Conservation (phyloP, 2,329 filamentous ascomycete genomes). For the Thelonectria olida region DNA sequence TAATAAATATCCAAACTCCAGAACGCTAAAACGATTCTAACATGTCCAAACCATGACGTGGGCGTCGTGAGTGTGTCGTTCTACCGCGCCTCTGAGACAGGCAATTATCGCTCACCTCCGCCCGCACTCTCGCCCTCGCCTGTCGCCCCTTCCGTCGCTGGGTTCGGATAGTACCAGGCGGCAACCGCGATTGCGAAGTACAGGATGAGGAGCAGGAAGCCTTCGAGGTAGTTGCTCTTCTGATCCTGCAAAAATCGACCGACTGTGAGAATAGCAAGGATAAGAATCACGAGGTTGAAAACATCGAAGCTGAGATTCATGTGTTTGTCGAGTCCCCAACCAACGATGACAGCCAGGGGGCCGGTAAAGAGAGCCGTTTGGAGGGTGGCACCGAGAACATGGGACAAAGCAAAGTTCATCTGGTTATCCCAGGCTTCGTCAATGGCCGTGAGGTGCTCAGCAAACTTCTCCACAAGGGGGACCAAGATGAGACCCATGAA, state of each 20-base stretch:
- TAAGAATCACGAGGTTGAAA: conserved; percentile 84
- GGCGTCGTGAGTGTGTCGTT: background rate
- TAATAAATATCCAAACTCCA: background rate
- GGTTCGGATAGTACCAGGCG: conserved; percentile 64
- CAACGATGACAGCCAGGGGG: conserved; percentile 83
- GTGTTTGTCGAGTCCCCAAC: conserved; percentile 76
- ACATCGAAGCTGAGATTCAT: conserved; percentile 88
- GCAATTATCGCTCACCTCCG: background rate
- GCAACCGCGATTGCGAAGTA: conserved; percentile 69
- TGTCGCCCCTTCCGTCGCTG: background rate
- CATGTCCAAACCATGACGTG: background rate
- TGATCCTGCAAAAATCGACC: conserved; percentile 88
- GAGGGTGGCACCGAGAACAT: conserved; percentile 86
- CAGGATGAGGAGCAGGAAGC: conserved; percentile 77
- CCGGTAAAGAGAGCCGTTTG: conserved; percentile 92
- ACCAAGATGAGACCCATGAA: conserved; percentile 79
- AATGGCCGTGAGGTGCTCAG: conserved; percentile 84
- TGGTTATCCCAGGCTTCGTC: conserved; percentile 87
- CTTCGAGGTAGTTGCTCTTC: conserved; percentile 92
- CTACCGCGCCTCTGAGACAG: too few species aligned
- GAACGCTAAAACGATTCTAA: background rate
- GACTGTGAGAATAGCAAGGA: conserved; percentile 86
- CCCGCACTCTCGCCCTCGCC: conserved; percentile 3
- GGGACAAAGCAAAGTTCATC: conserved; percentile 86
- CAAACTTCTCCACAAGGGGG: conserved; percentile 85